phyloP scores from a whole-genome alignment of 345 rosid genomes.

The Syzygium aqueum region DNA sequence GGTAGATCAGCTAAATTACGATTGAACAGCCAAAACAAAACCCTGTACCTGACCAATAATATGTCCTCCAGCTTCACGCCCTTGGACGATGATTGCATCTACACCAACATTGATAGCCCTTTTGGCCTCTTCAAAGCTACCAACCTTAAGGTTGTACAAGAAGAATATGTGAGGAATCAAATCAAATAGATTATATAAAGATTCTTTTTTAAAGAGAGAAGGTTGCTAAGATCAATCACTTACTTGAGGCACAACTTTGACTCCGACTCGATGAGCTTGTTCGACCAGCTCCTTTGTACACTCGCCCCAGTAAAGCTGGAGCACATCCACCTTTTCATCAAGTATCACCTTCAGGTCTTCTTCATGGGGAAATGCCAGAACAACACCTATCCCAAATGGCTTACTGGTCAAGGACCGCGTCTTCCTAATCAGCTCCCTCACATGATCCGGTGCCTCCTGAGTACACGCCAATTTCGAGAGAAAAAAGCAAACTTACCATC shows the following conservation, averaged over 20 bases:
- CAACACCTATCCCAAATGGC: conserved; percentile 72
- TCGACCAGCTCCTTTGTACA: conserved; percentile 55
- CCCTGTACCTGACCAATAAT: conserved; percentile 61
- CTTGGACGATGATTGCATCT: conserved; percentile 88
- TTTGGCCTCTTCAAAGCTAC: conserved; percentile 56
- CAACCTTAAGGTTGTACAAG: conserved; percentile 24
- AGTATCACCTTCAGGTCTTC: conserved; percentile 56
- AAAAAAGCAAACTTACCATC: not conserved
- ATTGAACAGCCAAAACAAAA: not conserved
- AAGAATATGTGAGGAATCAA: not conserved
- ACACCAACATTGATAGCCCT: conserved; percentile 51
- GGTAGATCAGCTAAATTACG: not conserved
- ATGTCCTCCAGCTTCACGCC: conserved; percentile 89
- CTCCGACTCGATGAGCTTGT: conserved; percentile 53
- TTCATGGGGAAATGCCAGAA: conserved; percentile 75
- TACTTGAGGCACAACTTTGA: conserved; percentile 81
- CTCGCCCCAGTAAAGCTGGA: conserved; percentile 84
- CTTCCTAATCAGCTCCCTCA: conserved; percentile 54
- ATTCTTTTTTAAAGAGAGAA: not conserved
- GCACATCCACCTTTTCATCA: conserved; percentile 64
- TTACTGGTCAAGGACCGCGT: conserved; percentile 58
- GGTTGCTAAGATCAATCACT: conserved; percentile 1
- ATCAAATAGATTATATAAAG: not conserved
- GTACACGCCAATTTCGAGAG: not conserved
- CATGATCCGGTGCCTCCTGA: conserved; percentile 67